phyloP scores from a whole-genome alignment of 352 stramenopile species.

The Phytophthora quininea region DNA sequence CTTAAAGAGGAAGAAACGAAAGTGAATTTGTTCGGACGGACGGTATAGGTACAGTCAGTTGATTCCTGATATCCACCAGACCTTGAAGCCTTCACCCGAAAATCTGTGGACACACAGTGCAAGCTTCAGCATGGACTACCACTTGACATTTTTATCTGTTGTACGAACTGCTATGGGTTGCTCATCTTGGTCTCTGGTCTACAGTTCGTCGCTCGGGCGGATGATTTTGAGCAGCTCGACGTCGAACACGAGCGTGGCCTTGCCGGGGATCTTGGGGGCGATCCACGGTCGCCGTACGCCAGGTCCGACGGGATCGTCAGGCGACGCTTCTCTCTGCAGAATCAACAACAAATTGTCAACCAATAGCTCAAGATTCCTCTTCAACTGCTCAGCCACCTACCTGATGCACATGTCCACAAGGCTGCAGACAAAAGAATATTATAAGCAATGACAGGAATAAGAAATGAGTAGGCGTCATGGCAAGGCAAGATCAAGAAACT shows the following conservation, averaged over 20 bases:
- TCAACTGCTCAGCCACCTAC: conserved; percentile 39
- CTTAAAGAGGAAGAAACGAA: too few relatives aligned
- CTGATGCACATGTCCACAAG: conserved; percentile 89
- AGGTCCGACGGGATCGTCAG: conserved; percentile 88
- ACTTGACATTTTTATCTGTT: conserved; percentile 25
- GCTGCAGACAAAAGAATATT: conserved; percentile 31
- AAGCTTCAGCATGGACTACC: conserved; percentile 1
- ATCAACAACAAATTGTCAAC: conserved; percentile 3
- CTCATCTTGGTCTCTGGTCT: conserved; percentile 7
- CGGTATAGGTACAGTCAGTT: background rate
- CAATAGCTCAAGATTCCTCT: background rate
- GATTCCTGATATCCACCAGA: background rate
- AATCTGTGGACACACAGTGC: background rate
- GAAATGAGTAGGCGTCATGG: conserved; percentile 10
- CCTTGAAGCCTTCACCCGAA: background rate
- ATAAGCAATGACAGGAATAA: background rate
- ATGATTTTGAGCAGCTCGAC: conserved; percentile 97
- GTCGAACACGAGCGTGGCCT: conserved; percentile 96
- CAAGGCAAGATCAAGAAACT: conserved; percentile 3
- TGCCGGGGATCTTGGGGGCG: conserved; percentile 93
- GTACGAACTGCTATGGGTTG: background rate
- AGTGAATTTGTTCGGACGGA: background rate
- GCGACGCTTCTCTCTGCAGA: conserved; percentile 81
- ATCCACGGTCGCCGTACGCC: conserved; percentile 94
- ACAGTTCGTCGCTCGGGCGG: conserved; percentile 66